Conservation (phyloP, 2,329 filamentous ascomycete species). For the Beauveria varroae region DNA sequence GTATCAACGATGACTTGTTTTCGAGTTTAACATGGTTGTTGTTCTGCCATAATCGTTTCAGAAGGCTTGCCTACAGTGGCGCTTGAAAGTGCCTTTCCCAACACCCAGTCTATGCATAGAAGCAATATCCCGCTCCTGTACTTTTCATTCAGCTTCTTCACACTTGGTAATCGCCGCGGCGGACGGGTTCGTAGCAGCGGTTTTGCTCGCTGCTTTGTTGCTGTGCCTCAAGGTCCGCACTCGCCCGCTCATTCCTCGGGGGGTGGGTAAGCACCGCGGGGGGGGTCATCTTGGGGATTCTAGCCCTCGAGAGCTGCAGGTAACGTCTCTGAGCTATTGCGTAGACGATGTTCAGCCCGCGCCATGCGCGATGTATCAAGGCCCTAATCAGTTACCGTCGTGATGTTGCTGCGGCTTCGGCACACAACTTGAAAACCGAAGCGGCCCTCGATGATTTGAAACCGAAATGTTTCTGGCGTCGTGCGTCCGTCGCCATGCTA, state of each 20-base stretch:
- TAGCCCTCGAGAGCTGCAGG: neutral
- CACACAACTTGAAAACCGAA: neutral
- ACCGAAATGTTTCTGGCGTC: neutral
- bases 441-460: neutral
- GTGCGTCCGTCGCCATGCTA: constrained; percentile 20
- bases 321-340: no score
- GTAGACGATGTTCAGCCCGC: neutral
- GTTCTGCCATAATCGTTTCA: neutral
- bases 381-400: neutral
- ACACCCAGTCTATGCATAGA: constrained; percentile 10
- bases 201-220: no score
- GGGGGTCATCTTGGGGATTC: neutral
- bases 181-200: no score
- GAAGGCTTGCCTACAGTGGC: neutral
- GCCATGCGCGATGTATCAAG: neutral
- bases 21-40: neutral
- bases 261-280: neutral
- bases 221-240: no score
- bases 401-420: neutral
- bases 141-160: neutral
- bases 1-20: constrained; percentile 1
- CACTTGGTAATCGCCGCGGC: neutral
- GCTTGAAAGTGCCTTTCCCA: constrained; percentile 1
- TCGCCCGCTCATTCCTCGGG: neutral
- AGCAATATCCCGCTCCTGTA: constrained; percentile 5